Percentiles rank a stretch among this genome's conserved stretches.
Evolutionary conservation across 2,329 filamentous ascomycete genomes (phyloP).

Genomic region (Aspergillus costaricaensis): DNA sequence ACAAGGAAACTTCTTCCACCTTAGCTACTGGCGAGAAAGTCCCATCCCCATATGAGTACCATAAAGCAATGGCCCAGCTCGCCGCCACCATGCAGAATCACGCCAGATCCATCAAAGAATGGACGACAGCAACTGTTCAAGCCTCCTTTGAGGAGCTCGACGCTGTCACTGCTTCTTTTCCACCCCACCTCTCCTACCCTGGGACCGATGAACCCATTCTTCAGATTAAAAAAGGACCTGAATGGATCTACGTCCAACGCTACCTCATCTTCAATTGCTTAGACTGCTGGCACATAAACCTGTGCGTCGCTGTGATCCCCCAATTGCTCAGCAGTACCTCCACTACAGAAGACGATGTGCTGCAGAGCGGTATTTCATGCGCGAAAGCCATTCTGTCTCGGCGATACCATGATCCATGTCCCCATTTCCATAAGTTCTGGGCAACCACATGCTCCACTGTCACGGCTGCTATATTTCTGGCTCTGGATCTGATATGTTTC

Average conservation of each 20-base stretch:
- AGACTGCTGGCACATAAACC: conserved; percentile 3
- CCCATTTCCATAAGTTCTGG: conserved; percentile 5
- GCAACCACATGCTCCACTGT: background rate
- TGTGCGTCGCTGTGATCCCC: background rate
- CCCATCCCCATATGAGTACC: background rate
- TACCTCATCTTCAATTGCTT: background rate
- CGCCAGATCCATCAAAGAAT: background rate
- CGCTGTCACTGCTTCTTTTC: background rate
- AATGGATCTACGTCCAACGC: background rate
- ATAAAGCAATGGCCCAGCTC: conserved; percentile 4
- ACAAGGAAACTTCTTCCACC: background rate
- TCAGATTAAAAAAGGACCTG: background rate
- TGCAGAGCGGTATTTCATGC: background rate
- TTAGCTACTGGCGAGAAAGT: background rate
- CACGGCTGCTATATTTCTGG: conserved; percentile 1
- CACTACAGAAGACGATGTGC: background rate
- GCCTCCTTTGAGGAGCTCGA: background rate
- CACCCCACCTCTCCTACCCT: background rate
- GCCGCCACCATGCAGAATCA: conserved; percentile 7
- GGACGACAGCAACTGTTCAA: background rate
- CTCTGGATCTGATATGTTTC: conserved; percentile 3
- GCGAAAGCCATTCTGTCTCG: background rate
- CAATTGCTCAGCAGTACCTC: background rate
- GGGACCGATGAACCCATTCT: background rate
- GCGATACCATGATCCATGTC: conserved; percentile 1